Base-by-base conservation (phyloP, 2,329 filamentous ascomycete species). In the Chaetoscypha palmicola region DNA sequence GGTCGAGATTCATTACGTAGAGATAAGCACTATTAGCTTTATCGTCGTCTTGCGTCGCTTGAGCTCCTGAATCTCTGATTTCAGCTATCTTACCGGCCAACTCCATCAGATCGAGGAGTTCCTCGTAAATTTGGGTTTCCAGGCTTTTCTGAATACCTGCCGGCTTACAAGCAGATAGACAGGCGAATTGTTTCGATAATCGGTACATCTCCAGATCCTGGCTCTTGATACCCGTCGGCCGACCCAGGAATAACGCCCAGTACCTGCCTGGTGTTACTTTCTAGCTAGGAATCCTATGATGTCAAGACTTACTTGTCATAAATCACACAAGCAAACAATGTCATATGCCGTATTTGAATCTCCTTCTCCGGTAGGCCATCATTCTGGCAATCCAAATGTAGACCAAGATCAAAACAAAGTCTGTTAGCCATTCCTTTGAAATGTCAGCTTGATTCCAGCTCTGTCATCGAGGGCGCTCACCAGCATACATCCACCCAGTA, bases 101-200 rank as follows among this genome's bases (percentile, higher is more conserved):
- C 47, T 73, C 73, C 71, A 76, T 73, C n/a, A 77, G 62, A 49
- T 75, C 72, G 26, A 75, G 65, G 5, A 76, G 64, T 17, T 73
- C 64, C 49, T 74, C 69, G 50, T 73, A 73, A 16, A 76, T 69
- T 38, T 71, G 61, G 4, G 59, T 62, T 44, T 61, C 62, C 24
- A 58, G 51, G 45, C 54, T 58, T 41, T 62, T 62, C 35, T 59
- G 52, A 3, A 49, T 55, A 2, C 63, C 64, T 16, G 63, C 62
- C 22, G 58, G 61, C 37, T 52, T 51, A 23, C 61, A 65, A 9
- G 68, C 65, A 2, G 63, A 61, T 1, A 73, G 61, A 28, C 65
- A 61, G 7, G 69, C 67, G 44, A 72, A 69, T 3, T 66, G 63
- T 47, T 66, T 70, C 0, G 70, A 65, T 2, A 73, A 54, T 17